Base-by-base conservation (phyloP, 345 rosid species). In the Syzygium aqueum region DNA sequence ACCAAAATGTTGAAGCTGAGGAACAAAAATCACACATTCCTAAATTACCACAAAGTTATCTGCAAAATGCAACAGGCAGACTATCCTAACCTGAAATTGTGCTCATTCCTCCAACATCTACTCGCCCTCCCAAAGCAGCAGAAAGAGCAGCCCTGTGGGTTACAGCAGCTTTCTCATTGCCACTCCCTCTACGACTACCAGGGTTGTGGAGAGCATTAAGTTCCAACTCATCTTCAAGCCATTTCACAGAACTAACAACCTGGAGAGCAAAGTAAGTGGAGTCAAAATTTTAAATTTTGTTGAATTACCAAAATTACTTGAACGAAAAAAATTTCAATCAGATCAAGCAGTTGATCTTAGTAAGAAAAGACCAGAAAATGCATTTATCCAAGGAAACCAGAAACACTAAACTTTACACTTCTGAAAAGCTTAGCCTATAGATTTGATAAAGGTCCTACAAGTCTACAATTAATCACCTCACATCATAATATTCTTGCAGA, bases 181-280 rank as follows among this genome's bases (percentile, higher is more conserved):
- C 96, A 92, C 93, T 96, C 80, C 95, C 99, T 85, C 92, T 92
- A 91, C 98, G 98, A 88, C 99, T 98, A 82, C 96, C 95, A 88
- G 99, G 99, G 88, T 95, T 95, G 89, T 95, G 98, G 88, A 96
- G 98, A 77, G 99, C 98, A 87, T 96, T 96, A 63, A 98, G 96
- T 92, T 98, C 99, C 91, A 98, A 89, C 92, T 98, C 99, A 90
- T 98, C 99, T 94, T 96, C 99, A 88, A 98, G 99, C 99, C 99
- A 98, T 90, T 98, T 98, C 61, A 98, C 98, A 30, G 99, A 95
- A 92, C 99, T 96, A 87, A 96, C 99, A 87, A 97, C 99, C 99
- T 97, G 89, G 73, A 87, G 86, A 51, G 67, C 50, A 43, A 50
- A 85, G 80, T 9, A 56, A 40, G 23, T 85, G 19, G 80, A 85